Percentiles rank a stretch among this genome's conserved stretches.
Conservation (phyloP, 148 eudicot species). For the Silene conica region DNA sequence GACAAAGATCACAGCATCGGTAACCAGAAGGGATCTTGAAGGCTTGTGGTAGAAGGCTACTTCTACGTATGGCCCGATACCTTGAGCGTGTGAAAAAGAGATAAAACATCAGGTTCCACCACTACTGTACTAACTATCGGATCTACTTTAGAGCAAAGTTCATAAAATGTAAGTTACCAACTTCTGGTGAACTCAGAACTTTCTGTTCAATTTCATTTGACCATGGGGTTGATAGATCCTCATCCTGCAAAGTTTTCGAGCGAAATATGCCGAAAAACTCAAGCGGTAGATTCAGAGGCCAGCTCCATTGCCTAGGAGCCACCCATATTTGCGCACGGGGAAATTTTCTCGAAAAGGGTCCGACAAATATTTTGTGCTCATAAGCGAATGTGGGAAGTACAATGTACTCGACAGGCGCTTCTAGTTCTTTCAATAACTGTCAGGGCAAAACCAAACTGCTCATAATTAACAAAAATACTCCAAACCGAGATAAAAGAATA, state of each 20-base stretch:
- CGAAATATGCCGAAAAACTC: constrained; percentile 94
- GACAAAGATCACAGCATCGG: constrained; percentile 95
- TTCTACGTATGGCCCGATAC: constrained; percentile 98
- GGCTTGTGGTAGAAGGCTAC: constrained; percentile 96
- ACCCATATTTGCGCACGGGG: constrained; percentile 93
- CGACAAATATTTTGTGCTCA: constrained; percentile 96
- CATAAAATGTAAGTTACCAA: constrained; percentile 48
- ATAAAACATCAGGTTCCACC: not conserved
- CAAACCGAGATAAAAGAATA: not conserved
- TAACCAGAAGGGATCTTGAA: constrained; percentile 79
- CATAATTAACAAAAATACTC: constrained; percentile 2
- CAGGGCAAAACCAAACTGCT: constrained; percentile 5
- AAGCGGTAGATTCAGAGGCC: constrained; percentile 95
- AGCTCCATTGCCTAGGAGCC: constrained; percentile 99
- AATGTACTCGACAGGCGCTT: constrained; percentile 88
- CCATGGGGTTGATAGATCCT: constrained; percentile 86
- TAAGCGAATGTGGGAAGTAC: constrained; percentile 95
- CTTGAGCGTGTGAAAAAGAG: constrained; percentile 27
- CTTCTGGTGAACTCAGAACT: constrained; percentile 96
- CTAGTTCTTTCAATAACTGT: constrained; percentile 92
- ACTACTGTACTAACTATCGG: not conserved
- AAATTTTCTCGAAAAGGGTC: constrained; percentile 96
- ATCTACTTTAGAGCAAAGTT: not conserved
- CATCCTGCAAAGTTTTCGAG: constrained; percentile 73
- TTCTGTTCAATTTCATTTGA: constrained; percentile 91